Conservation (phyloP, 768 basidiomycete genomes). For the Pisolithus orientalis region DNA sequence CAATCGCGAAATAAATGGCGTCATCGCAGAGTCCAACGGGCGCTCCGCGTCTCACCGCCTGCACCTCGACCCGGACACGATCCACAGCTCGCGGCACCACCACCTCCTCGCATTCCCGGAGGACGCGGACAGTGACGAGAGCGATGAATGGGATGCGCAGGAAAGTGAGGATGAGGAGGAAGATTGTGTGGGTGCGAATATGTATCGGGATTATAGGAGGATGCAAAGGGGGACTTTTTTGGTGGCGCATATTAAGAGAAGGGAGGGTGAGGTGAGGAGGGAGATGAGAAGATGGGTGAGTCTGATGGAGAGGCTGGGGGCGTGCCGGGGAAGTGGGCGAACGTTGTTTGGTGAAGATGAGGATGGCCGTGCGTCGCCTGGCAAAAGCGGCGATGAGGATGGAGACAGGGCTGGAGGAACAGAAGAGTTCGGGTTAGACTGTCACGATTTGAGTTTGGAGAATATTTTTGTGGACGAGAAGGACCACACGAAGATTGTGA, state of each 20-base stretch:
- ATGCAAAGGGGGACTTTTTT: slow-evolving; percentile 78
- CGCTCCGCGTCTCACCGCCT: slow-evolving; percentile 67
- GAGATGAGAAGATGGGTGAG: slow-evolving; percentile 71
- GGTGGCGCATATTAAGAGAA: slow-evolving; percentile 57
- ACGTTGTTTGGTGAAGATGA: neutral
- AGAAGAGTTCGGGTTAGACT: slow-evolving; percentile 76
- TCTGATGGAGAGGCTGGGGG: slow-evolving; percentile 56
- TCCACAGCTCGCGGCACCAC: slow-evolving; percentile 65
- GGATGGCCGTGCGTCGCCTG: neutral
- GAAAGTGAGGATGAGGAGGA: slow-evolving; percentile 75
- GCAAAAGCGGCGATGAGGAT: too few species aligned
- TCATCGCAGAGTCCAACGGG: slow-evolving; percentile 73
- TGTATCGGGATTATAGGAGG: slow-evolving; percentile 80
- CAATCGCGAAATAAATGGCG: slow-evolving; percentile 66
- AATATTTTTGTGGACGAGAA: slow-evolving; percentile 76
- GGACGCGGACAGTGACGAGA: slow-evolving; percentile 62
- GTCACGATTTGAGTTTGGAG: slow-evolving; percentile 80
- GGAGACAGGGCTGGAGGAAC: slow-evolving; percentile 13
- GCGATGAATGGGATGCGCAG: slow-evolving; percentile 73
- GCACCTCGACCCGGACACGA: slow-evolving; percentile 78
- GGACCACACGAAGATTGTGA: slow-evolving; percentile 64
- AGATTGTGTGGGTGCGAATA: slow-evolving; percentile 66
- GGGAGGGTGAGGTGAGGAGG: slow-evolving; percentile 55
- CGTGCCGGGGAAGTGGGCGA: slow-evolving; percentile 22
- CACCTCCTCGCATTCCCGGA: slow-evolving; percentile 60